Base-by-base conservation (phyloP, 2,329 filamentous ascomycete species). In the Bimuria novae-zelandiae region DNA sequence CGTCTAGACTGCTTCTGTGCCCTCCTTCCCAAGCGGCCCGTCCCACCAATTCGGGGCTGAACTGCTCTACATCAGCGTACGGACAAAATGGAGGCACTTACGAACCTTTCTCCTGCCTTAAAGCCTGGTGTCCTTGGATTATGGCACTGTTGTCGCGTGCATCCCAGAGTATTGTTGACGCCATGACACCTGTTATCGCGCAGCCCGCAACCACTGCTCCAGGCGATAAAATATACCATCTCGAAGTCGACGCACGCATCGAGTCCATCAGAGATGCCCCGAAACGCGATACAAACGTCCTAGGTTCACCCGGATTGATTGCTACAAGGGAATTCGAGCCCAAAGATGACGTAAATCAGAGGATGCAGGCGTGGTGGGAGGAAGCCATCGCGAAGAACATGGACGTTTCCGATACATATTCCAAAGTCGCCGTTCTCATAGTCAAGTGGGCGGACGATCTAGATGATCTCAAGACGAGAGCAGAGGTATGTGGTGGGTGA, bases 391-490 rank as follows among this genome's bases (percentile, higher is more conserved):
- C 51, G 10, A 55, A 39, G 48, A 56, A 72, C 27, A 68, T 72
- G 65, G 52, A 65, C 10, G 57, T 70, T 14, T 61, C 70, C 1
- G 62, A 67, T 12, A 64, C 65, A 2, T 76, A 76, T 41, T 21
- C 57, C 5, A 58, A 72, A 23, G 73, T 74, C 7, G 62, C 70
- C 7, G 73, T 74, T 1, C 51, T 76, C 3, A 55, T 76, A 4
- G 63, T 75, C 23, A 70, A 69, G 30, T 76, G 73, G 73, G 67
- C 55, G 0, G 63, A 70, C 25, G 46, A 63, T 6, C 46, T 75
- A 2, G 72, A 75, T 36, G 65, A 74, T n/a, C 55, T 75, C 12
- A 64, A 63, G 7, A 72, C 69, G n/a, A 52, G 47, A 8, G 33
- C 52, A 16, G 72, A 75, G 61, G 70, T 75, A 54, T 7, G 61